Conservation (phyloP, 179 eudicot genomes). For the Silene vulgaris region DNA sequence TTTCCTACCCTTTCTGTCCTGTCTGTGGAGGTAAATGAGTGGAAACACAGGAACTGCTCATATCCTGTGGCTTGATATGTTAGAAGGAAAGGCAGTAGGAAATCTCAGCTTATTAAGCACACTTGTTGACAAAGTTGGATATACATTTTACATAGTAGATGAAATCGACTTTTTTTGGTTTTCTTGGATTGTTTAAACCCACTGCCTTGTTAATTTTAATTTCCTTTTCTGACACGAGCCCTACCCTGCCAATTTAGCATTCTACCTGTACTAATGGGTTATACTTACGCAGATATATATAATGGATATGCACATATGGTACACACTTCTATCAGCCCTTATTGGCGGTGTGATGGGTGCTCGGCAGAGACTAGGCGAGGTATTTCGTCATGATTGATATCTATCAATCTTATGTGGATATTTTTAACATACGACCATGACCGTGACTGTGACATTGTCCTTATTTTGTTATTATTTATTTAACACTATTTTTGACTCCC, state of each 20-base stretch:
- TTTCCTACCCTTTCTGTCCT: not conserved
- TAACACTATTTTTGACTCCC: not conserved
- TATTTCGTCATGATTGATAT: constrained; percentile 20
- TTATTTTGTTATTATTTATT: not conserved
- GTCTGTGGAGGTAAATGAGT: constrained; percentile 1
- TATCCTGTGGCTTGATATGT: not conserved
- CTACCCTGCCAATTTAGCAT: not conserved
- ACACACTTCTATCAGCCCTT: constrained; percentile 87
- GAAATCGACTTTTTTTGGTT: not conserved
- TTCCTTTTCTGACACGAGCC: not conserved
- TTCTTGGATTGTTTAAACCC: not conserved
- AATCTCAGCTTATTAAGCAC: not conserved
- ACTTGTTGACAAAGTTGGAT: not conserved
- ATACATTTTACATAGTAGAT: not conserved
- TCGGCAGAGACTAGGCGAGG: constrained; percentile 91
- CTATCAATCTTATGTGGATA: not conserved
- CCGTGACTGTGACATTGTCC: not conserved
- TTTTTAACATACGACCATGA: too few relatives aligned
- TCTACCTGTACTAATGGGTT: not conserved
- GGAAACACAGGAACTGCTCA: not conserved
- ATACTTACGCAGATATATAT: constrained; percentile 64
- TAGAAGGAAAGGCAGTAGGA: not conserved
- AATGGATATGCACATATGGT: constrained; percentile 92
- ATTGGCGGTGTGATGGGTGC: constrained; percentile 99
- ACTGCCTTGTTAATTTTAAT: not conserved